Evolutionary conservation across 306 rosid genomes (phyloP).

Genomic region (Canavalia ensiformis): DNA sequence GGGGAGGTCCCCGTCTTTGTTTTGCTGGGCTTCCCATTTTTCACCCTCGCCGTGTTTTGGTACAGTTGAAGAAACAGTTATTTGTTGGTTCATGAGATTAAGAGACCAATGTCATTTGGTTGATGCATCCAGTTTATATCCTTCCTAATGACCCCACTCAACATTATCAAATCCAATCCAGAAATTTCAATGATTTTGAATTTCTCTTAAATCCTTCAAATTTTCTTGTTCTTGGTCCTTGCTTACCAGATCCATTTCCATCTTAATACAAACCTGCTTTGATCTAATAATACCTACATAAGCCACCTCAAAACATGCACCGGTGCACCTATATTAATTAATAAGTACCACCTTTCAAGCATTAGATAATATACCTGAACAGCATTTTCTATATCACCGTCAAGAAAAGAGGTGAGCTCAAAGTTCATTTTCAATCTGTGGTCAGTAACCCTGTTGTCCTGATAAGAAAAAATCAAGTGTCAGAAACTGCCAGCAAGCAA

Average conservation of each 20-base stretch:
- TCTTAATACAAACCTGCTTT: constrained; percentile 8
- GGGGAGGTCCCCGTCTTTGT: not conserved
- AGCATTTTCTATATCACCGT: constrained; percentile 82
- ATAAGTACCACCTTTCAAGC: constrained; percentile 28
- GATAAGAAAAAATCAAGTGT: constrained; percentile 25
- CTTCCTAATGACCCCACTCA: constrained; percentile 1
- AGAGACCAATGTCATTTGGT: not conserved
- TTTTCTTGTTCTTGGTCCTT: constrained; percentile 3
- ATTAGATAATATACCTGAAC: constrained; percentile 76
- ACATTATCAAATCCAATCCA: constrained; percentile 38
- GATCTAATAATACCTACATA: constrained; percentile 20
- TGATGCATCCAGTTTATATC: constrained; percentile 12
- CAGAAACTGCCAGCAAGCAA: constrained; percentile 37
- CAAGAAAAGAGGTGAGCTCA: constrained; percentile 91
- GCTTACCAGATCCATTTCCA: constrained; percentile 30
- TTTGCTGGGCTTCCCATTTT: not conserved
- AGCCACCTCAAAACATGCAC: constrained; percentile 24
- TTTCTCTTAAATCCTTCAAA: not conserved
- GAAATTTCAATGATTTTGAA: constrained; percentile 24
- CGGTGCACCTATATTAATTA: not conserved
- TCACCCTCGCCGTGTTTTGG: not conserved
- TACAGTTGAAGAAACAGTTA: constrained; percentile 20
- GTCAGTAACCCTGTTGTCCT: constrained; percentile 98
- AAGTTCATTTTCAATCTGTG: constrained; percentile 89
- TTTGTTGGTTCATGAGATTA: constrained; percentile 6